Conservation (phyloP, 768 basidiomycete genomes). For the Leccinellum albellum region DNA sequence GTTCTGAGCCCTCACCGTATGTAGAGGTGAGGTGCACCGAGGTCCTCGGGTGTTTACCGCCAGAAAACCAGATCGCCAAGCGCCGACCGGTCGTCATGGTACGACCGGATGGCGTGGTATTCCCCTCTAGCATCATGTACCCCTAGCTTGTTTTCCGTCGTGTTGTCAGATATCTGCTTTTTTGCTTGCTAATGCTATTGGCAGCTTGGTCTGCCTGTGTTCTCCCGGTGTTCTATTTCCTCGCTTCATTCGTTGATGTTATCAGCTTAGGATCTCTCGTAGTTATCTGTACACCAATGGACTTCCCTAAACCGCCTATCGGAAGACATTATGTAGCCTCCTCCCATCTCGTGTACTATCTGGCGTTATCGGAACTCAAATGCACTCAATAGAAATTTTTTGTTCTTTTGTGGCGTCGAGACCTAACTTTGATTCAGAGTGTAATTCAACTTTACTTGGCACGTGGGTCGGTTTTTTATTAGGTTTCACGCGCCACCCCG, state of each 20-base stretch:
- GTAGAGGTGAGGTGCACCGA: constrained; percentile 87
- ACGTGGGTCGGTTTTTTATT: not conserved
- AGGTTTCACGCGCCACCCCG: not conserved
- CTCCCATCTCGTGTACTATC: constrained; percentile 25
- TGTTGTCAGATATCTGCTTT: constrained; percentile 14
- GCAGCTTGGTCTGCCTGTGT: constrained; percentile 29
- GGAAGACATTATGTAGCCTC: constrained; percentile 32
- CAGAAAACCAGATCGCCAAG: constrained; percentile 61
- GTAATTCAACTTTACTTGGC: not conserved
- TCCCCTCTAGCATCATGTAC: constrained; percentile 79
- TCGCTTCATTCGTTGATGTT: constrained; percentile 15
- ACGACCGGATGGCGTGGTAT: constrained; percentile 81
- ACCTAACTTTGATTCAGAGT: constrained; percentile 10
- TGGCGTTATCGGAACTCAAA: constrained; percentile 17
- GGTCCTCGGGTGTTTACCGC: constrained; percentile 77
- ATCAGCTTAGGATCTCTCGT: constrained; percentile 29
- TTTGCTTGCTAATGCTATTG: constrained; percentile 19
- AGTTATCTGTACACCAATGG: constrained; percentile 32
- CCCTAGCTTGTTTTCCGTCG: constrained; percentile 44
- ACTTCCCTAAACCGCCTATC: constrained; percentile 19
- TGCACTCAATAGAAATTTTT: constrained; percentile 15
- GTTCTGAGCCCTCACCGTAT: constrained; percentile 80
- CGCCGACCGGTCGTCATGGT: constrained; percentile 79
- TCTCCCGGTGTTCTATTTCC: constrained; percentile 21
- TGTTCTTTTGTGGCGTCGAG: constrained; percentile 6